phyloP scores from a whole-genome alignment of 176 grass and related monocot genomes.

The Oryza brachyantha region DNA sequence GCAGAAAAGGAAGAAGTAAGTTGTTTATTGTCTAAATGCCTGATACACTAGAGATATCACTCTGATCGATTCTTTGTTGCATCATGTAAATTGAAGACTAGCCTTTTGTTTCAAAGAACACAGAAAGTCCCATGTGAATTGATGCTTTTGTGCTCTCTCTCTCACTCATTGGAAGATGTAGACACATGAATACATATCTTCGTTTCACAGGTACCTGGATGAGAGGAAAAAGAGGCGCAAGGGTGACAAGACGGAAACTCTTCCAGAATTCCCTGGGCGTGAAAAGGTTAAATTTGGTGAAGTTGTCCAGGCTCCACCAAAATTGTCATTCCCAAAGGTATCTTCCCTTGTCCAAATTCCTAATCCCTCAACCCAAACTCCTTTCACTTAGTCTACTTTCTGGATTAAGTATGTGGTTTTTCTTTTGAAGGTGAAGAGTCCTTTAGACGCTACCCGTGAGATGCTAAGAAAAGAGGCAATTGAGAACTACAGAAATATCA shows the following conservation, averaged over 20 bases:
- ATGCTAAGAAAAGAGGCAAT: constrained; percentile 71
- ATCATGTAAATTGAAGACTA: not conserved
- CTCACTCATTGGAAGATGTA: not conserved
- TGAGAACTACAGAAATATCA: constrained; percentile 82
- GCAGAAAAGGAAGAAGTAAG: constrained; percentile 86
- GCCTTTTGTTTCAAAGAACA: not conserved
- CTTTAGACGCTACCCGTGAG: constrained; percentile 63
- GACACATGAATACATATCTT: not conserved
- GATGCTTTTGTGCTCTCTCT: not conserved
- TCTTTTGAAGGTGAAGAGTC: constrained; percentile 48
- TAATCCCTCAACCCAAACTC: not conserved
- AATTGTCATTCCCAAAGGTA: constrained; percentile 78
- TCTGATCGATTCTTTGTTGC: not conserved
- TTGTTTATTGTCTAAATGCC: not conserved
- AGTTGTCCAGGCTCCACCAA: constrained; percentile 82
- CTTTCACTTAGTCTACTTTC: not conserved
- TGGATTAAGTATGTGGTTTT: constrained; percentile 14
- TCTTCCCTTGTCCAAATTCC: constrained; percentile 7
- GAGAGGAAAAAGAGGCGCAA: constrained; percentile 95
- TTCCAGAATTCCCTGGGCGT: constrained; percentile 56
- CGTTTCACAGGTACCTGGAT: constrained; percentile 57
- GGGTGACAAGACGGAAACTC: constrained; percentile 37
- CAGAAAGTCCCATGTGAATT: not conserved
- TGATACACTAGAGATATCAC: not conserved
- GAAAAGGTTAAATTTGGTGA: constrained; percentile 93